These are phyloP conservation scores for Aureobasidium sp. DNA, from an alignment of 2,329 filamentous ascomycete species.

Conservation along the genomic window DNA sequence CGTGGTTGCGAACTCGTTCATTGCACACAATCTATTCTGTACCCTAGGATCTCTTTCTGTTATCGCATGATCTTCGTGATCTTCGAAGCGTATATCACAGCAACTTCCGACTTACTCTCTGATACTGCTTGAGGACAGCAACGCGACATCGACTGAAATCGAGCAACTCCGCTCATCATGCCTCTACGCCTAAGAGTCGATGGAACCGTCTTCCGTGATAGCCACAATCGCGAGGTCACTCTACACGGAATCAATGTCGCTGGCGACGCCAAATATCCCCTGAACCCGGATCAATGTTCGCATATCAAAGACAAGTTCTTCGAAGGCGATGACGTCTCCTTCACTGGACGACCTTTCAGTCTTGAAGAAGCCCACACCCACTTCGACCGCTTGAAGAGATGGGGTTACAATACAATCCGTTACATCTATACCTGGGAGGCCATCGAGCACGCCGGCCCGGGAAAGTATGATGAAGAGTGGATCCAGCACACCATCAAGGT, in stretches of 20 bases:
- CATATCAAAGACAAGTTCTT: slow-evolving; percentile 76
- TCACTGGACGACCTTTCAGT: slow-evolving; percentile 77
- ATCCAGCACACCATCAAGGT: slow-evolving; percentile 85
- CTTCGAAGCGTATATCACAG: too few relatives aligned
- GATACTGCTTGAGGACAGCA: not conserved
- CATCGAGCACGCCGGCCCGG: slow-evolving; percentile 87
- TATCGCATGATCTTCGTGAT: not conserved
- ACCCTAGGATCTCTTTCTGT: not conserved
- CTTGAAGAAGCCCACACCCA: slow-evolving; percentile 77
- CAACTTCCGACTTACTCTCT: not conserved
- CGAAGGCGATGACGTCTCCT: slow-evolving; percentile 84
- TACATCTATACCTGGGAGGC: slow-evolving; percentile 99
- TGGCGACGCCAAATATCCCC: slow-evolving; percentile 83
- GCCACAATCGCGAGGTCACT: slow-evolving; percentile 73
- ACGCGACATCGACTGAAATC: not conserved
- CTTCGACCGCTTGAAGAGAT: slow-evolving; percentile 77
- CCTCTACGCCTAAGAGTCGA: slow-evolving; percentile 75
- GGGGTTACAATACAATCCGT: slow-evolving; percentile 92
- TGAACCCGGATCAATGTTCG: slow-evolving; percentile 71
- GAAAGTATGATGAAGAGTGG: slow-evolving; percentile 88
- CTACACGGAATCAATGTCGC: slow-evolving; percentile 92
- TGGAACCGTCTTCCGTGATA: slow-evolving; percentile 75
- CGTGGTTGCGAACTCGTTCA: not conserved
- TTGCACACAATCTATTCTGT: not conserved
- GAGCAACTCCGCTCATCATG: slow-evolving; percentile 49